Evolutionary conservation across 768 basidiomycete species (phyloP).

Genomic region (Lenzites betulinus): DNA sequence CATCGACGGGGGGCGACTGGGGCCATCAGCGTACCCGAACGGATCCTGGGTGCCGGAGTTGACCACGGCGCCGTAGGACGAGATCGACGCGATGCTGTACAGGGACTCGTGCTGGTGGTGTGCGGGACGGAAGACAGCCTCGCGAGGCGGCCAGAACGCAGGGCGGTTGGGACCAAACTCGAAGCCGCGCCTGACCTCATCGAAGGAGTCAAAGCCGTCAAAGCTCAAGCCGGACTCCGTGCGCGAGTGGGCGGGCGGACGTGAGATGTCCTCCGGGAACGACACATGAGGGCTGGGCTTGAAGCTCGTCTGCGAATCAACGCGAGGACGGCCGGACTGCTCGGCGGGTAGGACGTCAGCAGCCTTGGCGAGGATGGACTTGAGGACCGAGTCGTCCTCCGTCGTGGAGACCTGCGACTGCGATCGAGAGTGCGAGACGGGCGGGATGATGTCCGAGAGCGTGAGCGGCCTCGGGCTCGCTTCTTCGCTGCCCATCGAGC

Average conservation of each 20-base stretch:
- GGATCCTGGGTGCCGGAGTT: conserved; percentile 67
- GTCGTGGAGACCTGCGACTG: conserved; percentile 37
- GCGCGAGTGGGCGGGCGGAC: conserved; percentile 35
- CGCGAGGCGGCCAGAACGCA: conserved; percentile 62
- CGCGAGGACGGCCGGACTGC: conserved; percentile 33
- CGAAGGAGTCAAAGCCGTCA: conserved; percentile 71
- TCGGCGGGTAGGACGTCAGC: conserved; percentile 28
- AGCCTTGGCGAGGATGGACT: conserved; percentile 30
- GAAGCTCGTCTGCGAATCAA: conserved; percentile 49
- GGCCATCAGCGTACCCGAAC: conserved; percentile 63
- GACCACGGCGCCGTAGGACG: conserved; percentile 72
- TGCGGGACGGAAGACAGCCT: conserved; percentile 29
- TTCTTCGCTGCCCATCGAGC: conserved; percentile 7
- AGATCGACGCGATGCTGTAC: conserved; percentile 77
- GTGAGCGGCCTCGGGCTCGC: conserved; percentile 46
- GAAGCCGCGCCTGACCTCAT: conserved; percentile 77
- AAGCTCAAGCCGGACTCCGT: conserved; percentile 62
- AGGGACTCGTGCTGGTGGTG: conserved; percentile 59
- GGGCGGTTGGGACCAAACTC: conserved; percentile 68
- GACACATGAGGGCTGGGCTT: conserved; percentile 28
- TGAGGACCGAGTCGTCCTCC: conserved; percentile 34
- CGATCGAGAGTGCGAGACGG: conserved; percentile 53
- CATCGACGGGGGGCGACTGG: conserved; percentile 60
- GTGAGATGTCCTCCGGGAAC: conserved; percentile 10
- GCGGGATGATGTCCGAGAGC: conserved; percentile 76